A percentile compares a stretch with the other conserved stretches of the same genome.
Conservation (phyloP, 2,329 filamentous ascomycete genomes). For the Sordariomycetes sp. region DNA sequence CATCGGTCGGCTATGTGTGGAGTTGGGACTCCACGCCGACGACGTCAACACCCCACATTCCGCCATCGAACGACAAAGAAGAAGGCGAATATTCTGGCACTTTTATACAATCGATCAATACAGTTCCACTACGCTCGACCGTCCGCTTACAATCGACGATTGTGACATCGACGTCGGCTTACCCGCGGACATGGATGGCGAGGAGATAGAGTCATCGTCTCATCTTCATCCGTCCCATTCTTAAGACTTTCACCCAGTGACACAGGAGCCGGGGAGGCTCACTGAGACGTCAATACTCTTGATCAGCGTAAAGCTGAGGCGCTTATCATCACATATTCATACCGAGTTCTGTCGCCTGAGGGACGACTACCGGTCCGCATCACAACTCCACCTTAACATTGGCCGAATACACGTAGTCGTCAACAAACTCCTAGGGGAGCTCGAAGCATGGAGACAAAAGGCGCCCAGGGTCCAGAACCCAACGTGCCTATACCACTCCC, state of each 20-base stretch:
- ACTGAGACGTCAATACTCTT: slow-evolving; percentile 22
- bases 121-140: slow-evolving; percentile 24
- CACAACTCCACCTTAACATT: slow-evolving; percentile 5
- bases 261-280: neutral
- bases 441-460: slow-evolving; percentile 19
- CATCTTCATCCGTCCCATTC: slow-evolving; percentile 4
- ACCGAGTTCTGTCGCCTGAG: slow-evolving; percentile 11
- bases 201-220: slow-evolving; percentile 12
- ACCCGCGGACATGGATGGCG: slow-evolving; percentile 19
- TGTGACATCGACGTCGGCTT: slow-evolving; percentile 20
- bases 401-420: slow-evolving; percentile 14
- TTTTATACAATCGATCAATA: slow-evolving; percentile 30
- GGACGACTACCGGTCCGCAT: neutral
- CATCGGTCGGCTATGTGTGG: slow-evolving; percentile 24
- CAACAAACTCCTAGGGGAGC: slow-evolving; percentile 16
- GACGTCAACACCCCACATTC: slow-evolving; percentile 2
- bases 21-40: slow-evolving; percentile 18
- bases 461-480: slow-evolving; percentile 18
- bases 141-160: slow-evolving; percentile 26
- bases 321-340: slow-evolving; percentile 25
- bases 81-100: slow-evolving; percentile 27
- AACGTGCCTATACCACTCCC: slow-evolving; percentile 24
- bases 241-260: neutral
- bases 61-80: slow-evolving; percentile 19
- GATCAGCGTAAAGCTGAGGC: slow-evolving; percentile 20